Percentiles rank a stretch among this genome's conserved stretches.
Evolutionary conservation across 495 filamentous ascomycete genomes (phyloP).

Genomic region (Xylaria bambusicola): DNA sequence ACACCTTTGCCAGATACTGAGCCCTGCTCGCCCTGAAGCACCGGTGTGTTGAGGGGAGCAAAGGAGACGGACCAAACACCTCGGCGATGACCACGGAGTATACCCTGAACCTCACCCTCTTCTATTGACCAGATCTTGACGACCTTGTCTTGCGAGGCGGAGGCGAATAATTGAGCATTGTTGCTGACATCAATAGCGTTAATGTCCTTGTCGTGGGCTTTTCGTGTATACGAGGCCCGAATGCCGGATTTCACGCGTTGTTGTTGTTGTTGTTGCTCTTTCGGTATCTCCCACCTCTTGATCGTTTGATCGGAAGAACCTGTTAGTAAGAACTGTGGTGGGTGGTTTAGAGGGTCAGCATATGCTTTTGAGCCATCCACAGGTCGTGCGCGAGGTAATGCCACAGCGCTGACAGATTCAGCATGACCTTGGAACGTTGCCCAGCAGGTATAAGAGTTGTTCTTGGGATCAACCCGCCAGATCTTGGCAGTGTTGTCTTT

Average conservation of each 20-base stretch:
- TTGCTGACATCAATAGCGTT: conserved; percentile 85
- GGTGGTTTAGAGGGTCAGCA: conserved; percentile 69
- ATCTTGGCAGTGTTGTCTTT: conserved; percentile 95
- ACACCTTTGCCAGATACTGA: conserved; percentile 69
- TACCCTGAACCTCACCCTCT: conserved; percentile 82
- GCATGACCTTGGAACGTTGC: conserved; percentile 86
- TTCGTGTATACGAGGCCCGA: conserved; percentile 74
- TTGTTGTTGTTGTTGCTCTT: conserved; percentile 45
- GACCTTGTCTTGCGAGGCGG: conserved; percentile 92
- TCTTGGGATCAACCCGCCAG: conserved; percentile 82
- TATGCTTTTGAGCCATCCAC: conserved; percentile 63
- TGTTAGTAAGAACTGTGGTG: conserved; percentile 81
- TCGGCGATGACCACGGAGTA: conserved; percentile 87
- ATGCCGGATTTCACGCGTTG: conserved; percentile 44
- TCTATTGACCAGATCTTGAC: conserved; percentile 94
- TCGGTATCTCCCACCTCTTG: conserved; percentile 79
- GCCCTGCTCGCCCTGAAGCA: conserved; percentile 68
- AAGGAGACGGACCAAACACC: conserved; percentile 96
- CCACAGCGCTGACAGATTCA: conserved; percentile 91
- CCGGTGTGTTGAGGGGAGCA: conserved; percentile 72
- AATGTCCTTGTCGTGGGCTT: conserved; percentile 98
- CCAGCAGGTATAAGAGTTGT: conserved; percentile 73
- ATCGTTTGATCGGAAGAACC: conserved; percentile 94
- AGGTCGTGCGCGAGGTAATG: conserved; percentile 70
- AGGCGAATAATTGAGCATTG: conserved; percentile 74